Conservation (phyloP, 23 red algal genomes). For the Gracilaria domingensis region DNA sequence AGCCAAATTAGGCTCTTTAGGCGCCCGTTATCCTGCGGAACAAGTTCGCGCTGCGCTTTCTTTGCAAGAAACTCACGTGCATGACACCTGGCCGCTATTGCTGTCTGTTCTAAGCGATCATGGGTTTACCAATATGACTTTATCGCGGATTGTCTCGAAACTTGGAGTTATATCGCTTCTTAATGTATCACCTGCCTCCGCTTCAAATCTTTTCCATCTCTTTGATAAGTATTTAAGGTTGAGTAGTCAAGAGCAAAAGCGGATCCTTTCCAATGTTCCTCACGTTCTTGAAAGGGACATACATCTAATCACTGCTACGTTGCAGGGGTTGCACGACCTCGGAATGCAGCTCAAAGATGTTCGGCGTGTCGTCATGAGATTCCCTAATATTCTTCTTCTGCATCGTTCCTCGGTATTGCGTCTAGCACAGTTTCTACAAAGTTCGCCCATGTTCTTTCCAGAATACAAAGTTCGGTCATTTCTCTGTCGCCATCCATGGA, state of each 20-base stretch:
- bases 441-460: constrained; percentile 29
- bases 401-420: constrained; percentile 5
- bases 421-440: constrained; percentile 13
- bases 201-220: background rate
- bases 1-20: constrained; percentile 1
- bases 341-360: constrained; percentile 31
- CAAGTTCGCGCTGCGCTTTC: background rate
- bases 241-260: background rate
- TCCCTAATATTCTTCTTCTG: constrained; percentile 37
- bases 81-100: constrained; percentile 1
- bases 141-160: constrained; percentile 46
- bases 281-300: constrained; percentile 28
- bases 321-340: background rate
- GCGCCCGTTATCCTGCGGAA: background rate
- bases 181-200: background rate
- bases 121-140: background rate
- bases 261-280: constrained; percentile 9
- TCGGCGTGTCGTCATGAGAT: constrained; percentile 18
- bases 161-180: constrained; percentile 43
- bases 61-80: background rate
- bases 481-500: constrained; percentile 72
- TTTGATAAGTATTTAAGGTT: constrained; percentile 13
- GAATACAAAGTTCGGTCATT: constrained; percentile 39
- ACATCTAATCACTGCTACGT: background rate
- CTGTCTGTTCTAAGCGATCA: constrained; percentile 12